Evolutionary conservation across 2,329 filamentous ascomycete species (phyloP), one percentile per base, ranked within the genome.

Genomic region (Ophidiomyces ophidiicola): DNA sequence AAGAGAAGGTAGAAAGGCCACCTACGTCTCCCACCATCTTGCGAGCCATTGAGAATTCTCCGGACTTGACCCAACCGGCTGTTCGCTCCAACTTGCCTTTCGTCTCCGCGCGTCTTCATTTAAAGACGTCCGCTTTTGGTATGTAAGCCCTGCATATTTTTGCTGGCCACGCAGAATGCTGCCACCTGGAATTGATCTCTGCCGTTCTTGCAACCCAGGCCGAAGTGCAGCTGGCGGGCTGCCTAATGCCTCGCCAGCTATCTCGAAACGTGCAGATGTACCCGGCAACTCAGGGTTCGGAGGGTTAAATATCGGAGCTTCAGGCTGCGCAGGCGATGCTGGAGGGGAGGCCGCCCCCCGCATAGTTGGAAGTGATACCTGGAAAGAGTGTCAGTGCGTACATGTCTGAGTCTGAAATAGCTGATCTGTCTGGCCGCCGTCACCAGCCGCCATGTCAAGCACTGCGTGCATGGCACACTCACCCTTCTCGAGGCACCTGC

Each of bases 1-100:
- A 34, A 14, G 25, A 42, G 45, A n/a, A 21, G 18, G 11, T 17
- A 32, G 8, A 33, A 34, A 48, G 45, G 50, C 41, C 37, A 44
- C 33, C 54, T 53, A 43, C 56, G 49, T 39, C 45, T 64, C 48
- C 63, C 63, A 67, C 58, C 56, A 55, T 43, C 54, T 55, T 2
- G 53, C 52, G 24, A 65, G 53, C 33, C 64, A 53, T 0, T 63
- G 62, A 0, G 52, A 41, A 31, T 54, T 50, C 19, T 54, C 48
- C 6, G 57, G 51, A 6, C 37, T 36, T 7, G 35, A 39, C 2
- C 38, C 36, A 8, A 41, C 35, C 37, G 53, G 50, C 55, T 67
- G 63, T n/a, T 69, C 66, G 36, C 55, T 56, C 52, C 62, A 70
- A 44, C 61, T 67, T 15, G 57, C 50, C 23, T 63, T 52, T 32